Percentiles rank a stretch among this genome's conserved stretches.
Conservation (phyloP, 2,329 filamentous ascomycete species). For the Massarina eburnea region DNA sequence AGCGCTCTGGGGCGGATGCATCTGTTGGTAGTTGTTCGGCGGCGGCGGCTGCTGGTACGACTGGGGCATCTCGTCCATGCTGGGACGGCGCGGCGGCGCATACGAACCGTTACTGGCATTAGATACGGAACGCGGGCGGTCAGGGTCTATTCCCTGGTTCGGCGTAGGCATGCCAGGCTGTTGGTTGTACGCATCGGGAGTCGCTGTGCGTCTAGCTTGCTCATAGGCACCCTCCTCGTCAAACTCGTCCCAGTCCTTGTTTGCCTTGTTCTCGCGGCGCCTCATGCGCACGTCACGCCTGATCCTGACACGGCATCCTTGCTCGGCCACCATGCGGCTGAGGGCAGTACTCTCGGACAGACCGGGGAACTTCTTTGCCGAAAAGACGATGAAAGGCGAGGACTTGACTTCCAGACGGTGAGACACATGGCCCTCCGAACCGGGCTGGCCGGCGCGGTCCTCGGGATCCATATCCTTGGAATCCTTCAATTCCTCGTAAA, state of each 20-base stretch:
- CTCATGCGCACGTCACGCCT: constrained; percentile 92
- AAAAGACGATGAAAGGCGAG: constrained; percentile 82
- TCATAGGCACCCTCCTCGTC: constrained; percentile 56
- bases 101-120: constrained; percentile 53
- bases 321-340: constrained; percentile 89
- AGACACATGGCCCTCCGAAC: constrained; percentile 63
- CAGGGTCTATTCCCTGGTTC: constrained; percentile 36
- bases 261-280: constrained; percentile 72
- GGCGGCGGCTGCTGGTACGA: constrained; percentile 40
- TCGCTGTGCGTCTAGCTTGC: constrained; percentile 52
- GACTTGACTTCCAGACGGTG: constrained; percentile 92
- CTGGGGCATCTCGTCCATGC: constrained; percentile 49
- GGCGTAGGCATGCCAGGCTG: constrained; percentile 37
- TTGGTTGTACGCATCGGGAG: constrained; percentile 52
- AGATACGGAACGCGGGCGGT: constrained; percentile 63
- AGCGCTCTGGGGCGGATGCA: constrained; percentile 44
- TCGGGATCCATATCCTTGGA: constrained; percentile 71
- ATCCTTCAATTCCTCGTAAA: constrained; percentile 93
- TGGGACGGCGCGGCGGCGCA: constrained; percentile 45
- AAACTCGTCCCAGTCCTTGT: constrained; percentile 67
- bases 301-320: constrained; percentile 95
- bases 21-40: constrained; percentile 40
- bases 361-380: constrained; percentile 97
- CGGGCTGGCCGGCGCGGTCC: constrained; percentile 40
- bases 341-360: constrained; percentile 85